Conservation (phyloP, 2,329 filamentous ascomycete species). For the Monilinia aucupariae region DNA sequence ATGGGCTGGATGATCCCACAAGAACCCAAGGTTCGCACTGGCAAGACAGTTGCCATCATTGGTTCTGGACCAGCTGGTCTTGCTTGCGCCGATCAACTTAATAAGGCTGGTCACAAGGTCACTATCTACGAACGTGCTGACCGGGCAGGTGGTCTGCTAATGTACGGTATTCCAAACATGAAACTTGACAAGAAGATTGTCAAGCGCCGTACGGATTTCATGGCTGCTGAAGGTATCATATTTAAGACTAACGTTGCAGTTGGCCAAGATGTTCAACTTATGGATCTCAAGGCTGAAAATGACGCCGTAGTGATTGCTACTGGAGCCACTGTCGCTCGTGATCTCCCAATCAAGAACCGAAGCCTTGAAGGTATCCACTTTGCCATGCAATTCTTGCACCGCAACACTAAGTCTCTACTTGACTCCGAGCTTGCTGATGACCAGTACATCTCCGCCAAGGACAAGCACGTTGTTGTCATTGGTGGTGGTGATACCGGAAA, state of each 20-base stretch:
- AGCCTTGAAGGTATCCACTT: conserved; percentile 88
- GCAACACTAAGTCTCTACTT: conserved; percentile 94
- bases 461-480: conserved; percentile 93
- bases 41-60: conserved; percentile 83
- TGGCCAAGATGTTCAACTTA: conserved; percentile 66
- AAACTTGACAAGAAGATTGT: conserved; percentile 98
- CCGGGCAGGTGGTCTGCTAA: conserved; percentile 82
- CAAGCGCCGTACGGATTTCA: conserved; percentile 90
- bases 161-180: conserved; percentile 99
- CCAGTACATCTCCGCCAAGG: conserved; percentile 88
- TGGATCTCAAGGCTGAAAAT: conserved; percentile 65
- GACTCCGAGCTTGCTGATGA: conserved; percentile 83
- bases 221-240: conserved; percentile 79
- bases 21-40: conserved; percentile 72
- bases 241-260: conserved; percentile 76
- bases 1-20: conserved; percentile 95
- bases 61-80: conserved; percentile 90
- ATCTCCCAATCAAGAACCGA: conserved; percentile 84
- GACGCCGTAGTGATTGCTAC: conserved; percentile 88
- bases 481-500: conserved; percentile 97
- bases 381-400: conserved; percentile 95
- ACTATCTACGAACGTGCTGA: conserved; percentile 93
- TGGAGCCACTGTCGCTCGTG: conserved; percentile 86
- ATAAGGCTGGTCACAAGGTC: conserved; percentile 81
- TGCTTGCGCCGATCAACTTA: conserved; percentile 86